Percentiles rank a stretch among this genome's conserved stretches.
phyloP scores from a whole-genome alignment of 2,329 filamentous ascomycete species.

The Penicillium sp. region DNA sequence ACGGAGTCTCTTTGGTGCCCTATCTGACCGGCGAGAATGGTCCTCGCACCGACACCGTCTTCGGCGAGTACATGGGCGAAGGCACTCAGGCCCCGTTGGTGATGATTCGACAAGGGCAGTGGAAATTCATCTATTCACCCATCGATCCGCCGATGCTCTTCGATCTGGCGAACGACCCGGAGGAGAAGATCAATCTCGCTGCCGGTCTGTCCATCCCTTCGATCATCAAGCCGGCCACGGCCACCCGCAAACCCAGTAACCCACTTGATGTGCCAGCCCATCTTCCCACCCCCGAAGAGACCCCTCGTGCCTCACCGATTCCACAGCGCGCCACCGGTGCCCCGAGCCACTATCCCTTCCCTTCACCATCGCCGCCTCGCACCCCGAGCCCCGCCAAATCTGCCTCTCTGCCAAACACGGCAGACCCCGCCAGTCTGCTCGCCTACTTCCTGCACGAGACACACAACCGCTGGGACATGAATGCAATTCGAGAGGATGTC shows the following conservation, averaged over 20 bases:
- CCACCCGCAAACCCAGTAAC: conserved; percentile 36
- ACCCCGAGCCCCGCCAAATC: conserved; percentile 36
- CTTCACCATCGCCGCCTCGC: conserved; percentile 34
- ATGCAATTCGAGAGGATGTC: conserved; percentile 67
- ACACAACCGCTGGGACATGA: conserved; percentile 71
- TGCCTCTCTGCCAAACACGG: conserved; percentile 27
- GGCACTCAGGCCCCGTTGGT: conserved; percentile 82
- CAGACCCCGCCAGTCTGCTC: conserved; percentile 43
- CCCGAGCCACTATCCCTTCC: conserved; percentile 22
- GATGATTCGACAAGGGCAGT: conserved; percentile 85
- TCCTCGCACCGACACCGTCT: conserved; percentile 68
- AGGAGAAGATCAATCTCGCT: conserved; percentile 67
- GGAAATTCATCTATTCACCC: conserved; percentile 87
- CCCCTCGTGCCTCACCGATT: conserved; percentile 25
- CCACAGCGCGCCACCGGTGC: conserved; percentile 17
- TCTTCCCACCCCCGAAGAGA: conserved; percentile 30
- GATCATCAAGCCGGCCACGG: conserved; percentile 23
- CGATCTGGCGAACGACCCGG: conserved; percentile 68
- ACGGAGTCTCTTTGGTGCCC: conserved; percentile 75
- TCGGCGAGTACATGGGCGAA: conserved; percentile 92
- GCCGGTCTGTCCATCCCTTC: conserved; percentile 28
- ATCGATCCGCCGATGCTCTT: conserved; percentile 79
- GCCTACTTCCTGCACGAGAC: conserved; percentile 69
- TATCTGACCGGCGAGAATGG: conserved; percentile 58
- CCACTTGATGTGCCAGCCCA: conserved; percentile 11